Evolutionary conservation across 345 rosid genomes (phyloP).

Genomic region (Euphorbia peplus): DNA sequence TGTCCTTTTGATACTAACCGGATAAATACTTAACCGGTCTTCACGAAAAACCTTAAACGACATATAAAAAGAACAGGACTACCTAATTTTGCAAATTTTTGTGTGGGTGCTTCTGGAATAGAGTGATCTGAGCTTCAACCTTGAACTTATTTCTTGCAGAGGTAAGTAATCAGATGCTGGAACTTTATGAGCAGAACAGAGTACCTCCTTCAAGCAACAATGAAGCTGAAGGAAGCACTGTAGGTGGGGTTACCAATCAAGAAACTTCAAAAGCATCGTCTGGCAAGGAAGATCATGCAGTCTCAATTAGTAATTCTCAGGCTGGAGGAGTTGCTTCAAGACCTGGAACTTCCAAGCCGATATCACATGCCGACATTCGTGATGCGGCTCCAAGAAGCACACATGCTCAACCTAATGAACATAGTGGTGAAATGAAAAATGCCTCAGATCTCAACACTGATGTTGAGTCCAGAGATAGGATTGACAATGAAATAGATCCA

Average conservation of each 20-base stretch:
- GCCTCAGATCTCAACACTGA: slow-evolving; percentile 16
- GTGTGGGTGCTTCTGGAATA: neutral
- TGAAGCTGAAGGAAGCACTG: slow-evolving; percentile 27
- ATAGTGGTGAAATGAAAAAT: slow-evolving; percentile 13
- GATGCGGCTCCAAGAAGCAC: slow-evolving; percentile 10
- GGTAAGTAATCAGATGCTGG: slow-evolving; percentile 35
- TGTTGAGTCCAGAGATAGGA: slow-evolving; percentile 9
- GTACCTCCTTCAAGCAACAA: slow-evolving; percentile 21
- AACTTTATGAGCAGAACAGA: slow-evolving; percentile 31
- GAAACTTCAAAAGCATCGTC: slow-evolving; percentile 18
- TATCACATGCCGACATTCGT: slow-evolving; percentile 15
- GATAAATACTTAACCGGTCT: no score
- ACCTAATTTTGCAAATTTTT: neutral
- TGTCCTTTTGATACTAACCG: no score
- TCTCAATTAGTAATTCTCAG: slow-evolving; percentile 11
- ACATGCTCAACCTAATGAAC: slow-evolving; percentile 14
- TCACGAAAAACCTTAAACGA: no score
- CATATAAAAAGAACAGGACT: no score
- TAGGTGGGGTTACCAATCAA: slow-evolving; percentile 8
- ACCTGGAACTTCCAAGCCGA: slow-evolving; percentile 14
- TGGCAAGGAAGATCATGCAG: slow-evolving; percentile 22
- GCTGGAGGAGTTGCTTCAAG: slow-evolving; percentile 12
- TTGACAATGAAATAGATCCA: slow-evolving; percentile 4
- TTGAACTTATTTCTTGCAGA: slow-evolving; percentile 20
- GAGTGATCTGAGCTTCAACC: neutral